Conservation (phyloP, 768 basidiomycete genomes). For the Russula brevipes region DNA sequence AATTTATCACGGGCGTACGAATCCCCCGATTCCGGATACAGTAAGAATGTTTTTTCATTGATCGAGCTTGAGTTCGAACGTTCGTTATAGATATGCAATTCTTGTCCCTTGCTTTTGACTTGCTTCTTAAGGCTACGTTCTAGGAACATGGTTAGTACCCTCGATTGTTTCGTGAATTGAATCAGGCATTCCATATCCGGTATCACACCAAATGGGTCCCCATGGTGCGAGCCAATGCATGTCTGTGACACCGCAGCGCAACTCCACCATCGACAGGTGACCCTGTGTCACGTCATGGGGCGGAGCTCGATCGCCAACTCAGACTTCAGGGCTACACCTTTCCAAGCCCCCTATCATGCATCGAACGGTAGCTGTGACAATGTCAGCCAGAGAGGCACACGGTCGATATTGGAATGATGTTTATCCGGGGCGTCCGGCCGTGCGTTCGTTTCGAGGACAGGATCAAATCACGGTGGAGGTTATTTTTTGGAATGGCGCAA, state of each 20-base stretch:
- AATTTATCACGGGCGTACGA: too few relatives aligned
- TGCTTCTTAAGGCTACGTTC: background rate
- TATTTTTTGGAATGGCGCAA: background rate
- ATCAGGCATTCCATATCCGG: background rate
- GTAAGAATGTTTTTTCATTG: too few relatives aligned
- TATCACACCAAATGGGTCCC: background rate
- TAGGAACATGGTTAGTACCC: background rate
- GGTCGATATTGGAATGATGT: background rate
- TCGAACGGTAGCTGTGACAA: too few relatives aligned
- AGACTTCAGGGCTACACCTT: background rate
- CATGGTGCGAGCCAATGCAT: too few relatives aligned
- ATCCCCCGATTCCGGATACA: too few relatives aligned
- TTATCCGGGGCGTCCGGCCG: background rate
- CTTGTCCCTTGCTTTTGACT: background rate
- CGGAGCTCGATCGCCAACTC: background rate
- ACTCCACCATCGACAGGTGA: too few relatives aligned
- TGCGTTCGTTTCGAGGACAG: background rate
- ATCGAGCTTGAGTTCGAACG: too few relatives aligned
- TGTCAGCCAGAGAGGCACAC: too few relatives aligned
- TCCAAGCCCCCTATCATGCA: background rate
- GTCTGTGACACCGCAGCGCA: too few relatives aligned
- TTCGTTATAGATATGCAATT: background rate
- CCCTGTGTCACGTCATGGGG: too few relatives aligned
- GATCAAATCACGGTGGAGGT: background rate
- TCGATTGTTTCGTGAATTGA: background rate